phyloP scores from a whole-genome alignment of 768 basidiomycete genomes.

The Lentinus brumalis region DNA sequence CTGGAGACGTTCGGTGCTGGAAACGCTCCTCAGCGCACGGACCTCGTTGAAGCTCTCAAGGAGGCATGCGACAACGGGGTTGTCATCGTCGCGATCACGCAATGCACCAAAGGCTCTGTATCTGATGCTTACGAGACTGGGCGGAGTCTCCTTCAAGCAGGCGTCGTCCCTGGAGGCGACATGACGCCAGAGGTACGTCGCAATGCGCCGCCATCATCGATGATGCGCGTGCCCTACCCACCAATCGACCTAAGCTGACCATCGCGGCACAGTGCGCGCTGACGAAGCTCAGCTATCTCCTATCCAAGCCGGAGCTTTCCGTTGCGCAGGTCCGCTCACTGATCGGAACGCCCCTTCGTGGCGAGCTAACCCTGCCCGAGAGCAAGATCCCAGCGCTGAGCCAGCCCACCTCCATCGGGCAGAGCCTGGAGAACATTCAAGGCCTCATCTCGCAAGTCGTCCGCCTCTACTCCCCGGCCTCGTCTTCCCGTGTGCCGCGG shows the following conservation, averaged over 20 bases:
- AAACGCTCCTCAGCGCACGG: constrained; percentile 83
- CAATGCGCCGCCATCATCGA: constrained; percentile 3
- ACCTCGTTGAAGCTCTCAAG: constrained; percentile 73
- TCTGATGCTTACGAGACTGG: constrained; percentile 85
- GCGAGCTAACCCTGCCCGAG: constrained; percentile 72
- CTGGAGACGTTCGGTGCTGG: constrained; percentile 93
- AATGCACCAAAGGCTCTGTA: constrained; percentile 86
- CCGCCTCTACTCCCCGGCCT: constrained; percentile 50
- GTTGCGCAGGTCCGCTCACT: constrained; percentile 70
- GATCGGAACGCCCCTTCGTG: constrained; percentile 78
- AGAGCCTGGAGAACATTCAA: constrained; percentile 62
- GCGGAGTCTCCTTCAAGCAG: constrained; percentile 64
- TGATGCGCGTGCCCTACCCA: background rate
- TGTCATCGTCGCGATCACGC: constrained; percentile 89
- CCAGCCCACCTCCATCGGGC: constrained; percentile 43
- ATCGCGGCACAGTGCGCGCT: constrained; percentile 73
- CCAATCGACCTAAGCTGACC: background rate
- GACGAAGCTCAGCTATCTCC: constrained; percentile 85
- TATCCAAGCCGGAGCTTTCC: constrained; percentile 82
- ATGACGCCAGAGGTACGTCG: constrained; percentile 91
- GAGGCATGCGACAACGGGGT: constrained; percentile 83
- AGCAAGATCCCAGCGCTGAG: constrained; percentile 42
- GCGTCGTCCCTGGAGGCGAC: constrained; percentile 83
- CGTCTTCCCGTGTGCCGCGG: constrained; percentile 31
- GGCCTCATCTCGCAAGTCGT: constrained; percentile 69